phyloP scores from a whole-genome alignment of 2,329 filamentous ascomycete genomes.

The Fusarium xyrophilum region DNA sequence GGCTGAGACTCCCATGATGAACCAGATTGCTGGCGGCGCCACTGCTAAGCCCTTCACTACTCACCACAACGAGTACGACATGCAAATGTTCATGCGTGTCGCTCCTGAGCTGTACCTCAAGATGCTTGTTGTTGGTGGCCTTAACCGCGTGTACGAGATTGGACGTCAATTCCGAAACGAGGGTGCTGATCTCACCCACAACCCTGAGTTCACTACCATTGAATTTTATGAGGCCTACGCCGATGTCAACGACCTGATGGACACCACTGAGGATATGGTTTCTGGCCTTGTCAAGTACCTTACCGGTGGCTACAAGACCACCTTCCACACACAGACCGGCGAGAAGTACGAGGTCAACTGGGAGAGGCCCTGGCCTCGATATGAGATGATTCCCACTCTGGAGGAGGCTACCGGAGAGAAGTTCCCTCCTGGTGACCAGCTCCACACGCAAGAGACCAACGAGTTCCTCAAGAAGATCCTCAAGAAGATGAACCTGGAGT shows the following conservation, averaged over 20 bases:
- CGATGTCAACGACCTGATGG: conserved; percentile 82
- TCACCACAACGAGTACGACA: conserved; percentile 93
- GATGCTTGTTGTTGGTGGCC: conserved; percentile 91
- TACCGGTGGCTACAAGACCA: conserved; percentile 84
- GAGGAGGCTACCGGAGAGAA: conserved; percentile 91
- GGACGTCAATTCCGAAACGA: conserved; percentile 97
- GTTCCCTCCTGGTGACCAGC: conserved; percentile 87
- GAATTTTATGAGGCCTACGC: conserved; percentile 97
- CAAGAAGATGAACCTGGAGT: conserved; percentile 90
- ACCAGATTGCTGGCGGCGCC: conserved; percentile 91
- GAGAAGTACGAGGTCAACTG: conserved; percentile 94
- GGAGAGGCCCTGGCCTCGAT: conserved; percentile 89
- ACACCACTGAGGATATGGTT: conserved; percentile 91
- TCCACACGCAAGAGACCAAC: conserved; percentile 89
- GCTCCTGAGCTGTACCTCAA: conserved; percentile 97
- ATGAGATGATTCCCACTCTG: conserved; percentile 88
- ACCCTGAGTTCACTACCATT: conserved; percentile 95
- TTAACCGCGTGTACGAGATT: conserved; percentile 95
- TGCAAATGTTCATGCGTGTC: conserved; percentile 93
- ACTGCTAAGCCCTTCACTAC: conserved; percentile 94
- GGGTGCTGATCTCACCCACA: conserved; percentile 77
- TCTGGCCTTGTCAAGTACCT: conserved; percentile 87
- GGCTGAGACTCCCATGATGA: conserved; percentile 98
- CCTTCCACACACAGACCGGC: conserved; percentile 84
- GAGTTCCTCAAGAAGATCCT: conserved; percentile 84